Percentiles rank a stretch among this genome's conserved stretches.
Conservation (phyloP, 2,329 filamentous ascomycete species). For the Epichloe gansuensis region DNA sequence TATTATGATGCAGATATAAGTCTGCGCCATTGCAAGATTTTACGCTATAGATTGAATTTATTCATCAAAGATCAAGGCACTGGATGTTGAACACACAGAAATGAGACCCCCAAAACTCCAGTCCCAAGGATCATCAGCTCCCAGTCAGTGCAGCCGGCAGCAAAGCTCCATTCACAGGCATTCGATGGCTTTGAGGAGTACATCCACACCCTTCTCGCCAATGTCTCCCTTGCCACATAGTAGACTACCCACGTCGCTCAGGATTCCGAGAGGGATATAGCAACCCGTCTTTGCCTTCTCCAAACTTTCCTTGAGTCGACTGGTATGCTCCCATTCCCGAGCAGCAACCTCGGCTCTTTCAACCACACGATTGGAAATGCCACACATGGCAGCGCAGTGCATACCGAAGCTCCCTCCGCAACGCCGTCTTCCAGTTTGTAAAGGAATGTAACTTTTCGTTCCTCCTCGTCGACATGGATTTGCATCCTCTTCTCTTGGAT, state of each 20-base stretch:
- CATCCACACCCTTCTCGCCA: slow-evolving; percentile 40
- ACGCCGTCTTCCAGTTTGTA: slow-evolving; percentile 91
- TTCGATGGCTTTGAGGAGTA: slow-evolving; percentile 49
- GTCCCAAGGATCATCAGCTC: neutral
- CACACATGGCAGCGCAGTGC: slow-evolving; percentile 98
- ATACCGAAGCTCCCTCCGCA: slow-evolving; percentile 93
- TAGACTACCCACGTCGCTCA: slow-evolving; percentile 77
- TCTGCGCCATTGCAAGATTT: no score
- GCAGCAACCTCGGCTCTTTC: slow-evolving; percentile 81
- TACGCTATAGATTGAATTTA: neutral
- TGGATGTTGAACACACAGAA: neutral
- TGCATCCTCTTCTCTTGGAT: slow-evolving; percentile 82
- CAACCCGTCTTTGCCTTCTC: slow-evolving; percentile 68
- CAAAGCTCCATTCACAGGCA: slow-evolving; percentile 29
- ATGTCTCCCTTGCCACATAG: slow-evolving; percentile 47
- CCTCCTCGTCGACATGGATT: slow-evolving; percentile 78
- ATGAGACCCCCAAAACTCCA: neutral
- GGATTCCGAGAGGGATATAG: slow-evolving; percentile 71
- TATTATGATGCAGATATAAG: no score
- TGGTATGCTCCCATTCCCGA: slow-evolving; percentile 89
- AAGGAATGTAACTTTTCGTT: slow-evolving; percentile 84
- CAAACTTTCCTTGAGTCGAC: slow-evolving; percentile 74
- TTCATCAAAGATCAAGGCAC: neutral
- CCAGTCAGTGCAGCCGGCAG: neutral
- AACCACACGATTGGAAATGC: slow-evolving; percentile 73